Base-by-base conservation (phyloP, 2,329 filamentous ascomycete genomes). In the Colletotrichum gloeosporioides region DNA sequence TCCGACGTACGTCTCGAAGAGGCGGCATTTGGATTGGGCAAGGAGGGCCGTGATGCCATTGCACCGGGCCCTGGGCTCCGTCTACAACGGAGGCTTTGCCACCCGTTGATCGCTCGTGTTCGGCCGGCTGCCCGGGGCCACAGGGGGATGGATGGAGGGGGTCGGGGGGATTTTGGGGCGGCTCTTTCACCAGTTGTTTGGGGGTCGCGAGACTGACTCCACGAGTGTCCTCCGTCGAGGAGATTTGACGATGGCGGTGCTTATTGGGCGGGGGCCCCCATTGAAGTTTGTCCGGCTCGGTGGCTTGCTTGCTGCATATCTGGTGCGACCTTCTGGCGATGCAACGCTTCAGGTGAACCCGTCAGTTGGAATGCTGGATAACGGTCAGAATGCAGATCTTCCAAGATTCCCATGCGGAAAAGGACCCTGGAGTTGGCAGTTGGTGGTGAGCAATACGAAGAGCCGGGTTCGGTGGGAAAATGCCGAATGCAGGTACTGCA, bases 271-370 rank as follows among this genome's bases (percentile, higher is more conserved):
- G 73, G 62, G 72, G 27, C n/a, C 15, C 39, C 39, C 39, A n/a
- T 59, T 75, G 73, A 73, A 75, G 73, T 63, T 75, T 63, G 55
- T 67, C 31, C 29, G 34, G 61, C 57, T 29, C 34, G 29, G 68
- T 39, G 44, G 59, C 59, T 32, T 49, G 59, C 53, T 57, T 57
- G 53, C 22, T 57, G 22, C 32, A 16, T 15, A 27, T 61, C n/a
- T 55, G 70, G 70, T 49, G 27, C 36, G 22, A 25, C 53, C 18
- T 64, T 73, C 57, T 69, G 71, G 57, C 73, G 69, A 73, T 75
- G 73, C 73, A 57, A 75, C 73, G 55, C 73, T 75, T 73, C 73
- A 75, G 73, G 73, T 73, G 73, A 75, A 73, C 69, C 73, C 63
- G 69, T 44, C 63, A 34, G 55, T 64, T 71, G 75, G 75, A 39